phyloP scores from a whole-genome alignment of 179 eudicot genomes.

The Pouteria campechiana region DNA sequence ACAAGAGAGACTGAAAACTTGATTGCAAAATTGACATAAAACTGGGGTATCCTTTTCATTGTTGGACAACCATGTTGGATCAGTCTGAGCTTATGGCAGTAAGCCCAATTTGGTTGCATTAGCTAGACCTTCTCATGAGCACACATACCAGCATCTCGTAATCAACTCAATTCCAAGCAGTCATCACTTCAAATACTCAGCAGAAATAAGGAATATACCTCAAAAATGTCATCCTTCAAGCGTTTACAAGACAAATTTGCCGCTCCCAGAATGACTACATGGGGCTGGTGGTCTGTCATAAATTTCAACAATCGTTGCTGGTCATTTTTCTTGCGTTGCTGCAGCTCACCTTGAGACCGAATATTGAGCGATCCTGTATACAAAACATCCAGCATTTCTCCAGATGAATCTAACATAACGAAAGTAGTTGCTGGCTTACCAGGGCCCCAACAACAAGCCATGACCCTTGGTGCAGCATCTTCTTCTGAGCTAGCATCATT shows the following conservation, averaged over 20 bases:
- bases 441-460: slow-evolving; percentile 99
- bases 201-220: slow-evolving; percentile 32
- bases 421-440: slow-evolving; percentile 93
- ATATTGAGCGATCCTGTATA: slow-evolving; percentile 69
- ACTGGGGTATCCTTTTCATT: no score
- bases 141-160: no score
- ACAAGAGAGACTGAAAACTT: no score
- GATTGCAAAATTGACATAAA: no score
- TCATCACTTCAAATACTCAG: neutral
- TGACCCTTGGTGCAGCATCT: slow-evolving; percentile 89
- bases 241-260: slow-evolving; percentile 72
- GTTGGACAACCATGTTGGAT: no score
- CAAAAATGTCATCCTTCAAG: slow-evolving; percentile 88
- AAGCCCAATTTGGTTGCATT: no score
- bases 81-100: no score
- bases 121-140: no score
- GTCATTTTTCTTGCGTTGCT: slow-evolving; percentile 87
- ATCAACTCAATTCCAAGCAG: no score
- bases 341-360: slow-evolving; percentile 63
- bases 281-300: slow-evolving; percentile 96
- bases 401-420: slow-evolving; percentile 94
- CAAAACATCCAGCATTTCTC: slow-evolving; percentile 80
- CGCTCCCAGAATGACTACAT: slow-evolving; percentile 87
- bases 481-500: slow-evolving; percentile 59
- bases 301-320: slow-evolving; percentile 74